phyloP scores from a whole-genome alignment of 2,329 filamentous ascomycete species.

The Trichoderma cornu-damae region DNA sequence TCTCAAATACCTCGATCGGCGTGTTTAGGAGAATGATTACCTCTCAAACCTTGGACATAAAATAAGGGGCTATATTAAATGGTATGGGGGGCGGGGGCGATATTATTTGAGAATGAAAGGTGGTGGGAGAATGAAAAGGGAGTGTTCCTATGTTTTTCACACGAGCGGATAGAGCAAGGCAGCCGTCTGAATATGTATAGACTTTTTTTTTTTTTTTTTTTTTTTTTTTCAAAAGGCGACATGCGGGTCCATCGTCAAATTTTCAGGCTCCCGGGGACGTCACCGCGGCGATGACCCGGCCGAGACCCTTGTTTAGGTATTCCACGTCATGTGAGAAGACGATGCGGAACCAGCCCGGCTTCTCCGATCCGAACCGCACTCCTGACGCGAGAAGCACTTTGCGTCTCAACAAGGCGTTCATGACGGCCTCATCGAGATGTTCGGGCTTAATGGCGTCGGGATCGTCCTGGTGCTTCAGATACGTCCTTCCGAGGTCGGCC shows the following conservation, averaged over 20 bases:
- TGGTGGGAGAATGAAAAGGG: background rate
- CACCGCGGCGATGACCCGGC: slow-evolving; percentile 17
- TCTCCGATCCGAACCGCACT: slow-evolving; percentile 35
- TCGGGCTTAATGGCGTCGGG: slow-evolving; percentile 8
- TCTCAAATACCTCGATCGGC: slow-evolving; percentile 2
- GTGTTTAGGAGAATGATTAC: slow-evolving; percentile 19
- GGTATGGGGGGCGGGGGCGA: background rate
- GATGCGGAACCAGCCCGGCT: slow-evolving; percentile 37
- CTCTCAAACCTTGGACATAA: slow-evolving; percentile 8
- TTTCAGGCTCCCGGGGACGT: background rate
- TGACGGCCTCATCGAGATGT: slow-evolving; percentile 27
- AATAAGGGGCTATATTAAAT: slow-evolving; percentile 1
- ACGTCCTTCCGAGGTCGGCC: slow-evolving; percentile 41
- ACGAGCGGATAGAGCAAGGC: slow-evolving; percentile 12
- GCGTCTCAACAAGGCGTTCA: slow-evolving; percentile 27
- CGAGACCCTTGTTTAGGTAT: slow-evolving; percentile 30
- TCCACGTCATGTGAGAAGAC: slow-evolving; percentile 34
- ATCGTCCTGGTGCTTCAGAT: slow-evolving; percentile 20
- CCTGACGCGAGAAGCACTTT: slow-evolving; percentile 37
- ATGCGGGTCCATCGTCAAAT: background rate
- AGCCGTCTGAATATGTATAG: slow-evolving; percentile 16
- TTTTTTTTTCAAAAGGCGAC: background rate
- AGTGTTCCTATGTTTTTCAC: slow-evolving; percentile 9
- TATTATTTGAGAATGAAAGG: background rate
- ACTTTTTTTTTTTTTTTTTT: slow-evolving; percentile 7